Base-by-base conservation (phyloP, 345 rosid species). In the Draba incana region DNA sequence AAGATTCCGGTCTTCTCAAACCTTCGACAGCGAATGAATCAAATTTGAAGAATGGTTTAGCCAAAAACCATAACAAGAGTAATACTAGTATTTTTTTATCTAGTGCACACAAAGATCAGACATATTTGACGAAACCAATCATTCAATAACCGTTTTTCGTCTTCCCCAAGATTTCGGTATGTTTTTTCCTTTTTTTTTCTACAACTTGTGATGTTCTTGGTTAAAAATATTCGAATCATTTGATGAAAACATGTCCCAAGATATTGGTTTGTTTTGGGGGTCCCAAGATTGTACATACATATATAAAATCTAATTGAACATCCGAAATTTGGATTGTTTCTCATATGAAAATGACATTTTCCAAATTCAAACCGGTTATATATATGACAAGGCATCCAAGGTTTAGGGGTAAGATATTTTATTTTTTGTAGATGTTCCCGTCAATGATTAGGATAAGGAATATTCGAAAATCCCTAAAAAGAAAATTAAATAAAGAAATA, bases 391-490 rank as follows among this genome's bases (percentile, higher is more conserved):
- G 20, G 20, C 20, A 20, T 20, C 20, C 20, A 20, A 20, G 20
- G 20, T 20, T 20, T 20, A 20, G 20, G 20, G 20, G 20, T 20
- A 20, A 20, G 20, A 20, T 20, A n/a, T 20, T 20, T 20, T 20
- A 20, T 20, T 20, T 20, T 20, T 20, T 20, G 20, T 20, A 20
- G 20, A 20, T 20, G 20, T 20, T 20, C 25, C 7, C 53, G n/a
- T 44, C 43, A 55, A 33, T 2, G 23, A 9, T 68, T 35, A 8
- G 39, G 48, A 68, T 48, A 50, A 60, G 54, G 68, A 70, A 70
- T 69, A 70, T 70, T 70, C 74, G 45, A 41, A 46, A 38, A 37
- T 48, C 23, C 58, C 41, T 0, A 16, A 11, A 50, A 28, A 28
- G 31, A 28, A 28, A 5, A 23, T n/a, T n/a, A n/a, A n/a, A n/a